Conservation (phyloP, 2,329 filamentous ascomycete species). For the Colletotrichum camelliae region DNA sequence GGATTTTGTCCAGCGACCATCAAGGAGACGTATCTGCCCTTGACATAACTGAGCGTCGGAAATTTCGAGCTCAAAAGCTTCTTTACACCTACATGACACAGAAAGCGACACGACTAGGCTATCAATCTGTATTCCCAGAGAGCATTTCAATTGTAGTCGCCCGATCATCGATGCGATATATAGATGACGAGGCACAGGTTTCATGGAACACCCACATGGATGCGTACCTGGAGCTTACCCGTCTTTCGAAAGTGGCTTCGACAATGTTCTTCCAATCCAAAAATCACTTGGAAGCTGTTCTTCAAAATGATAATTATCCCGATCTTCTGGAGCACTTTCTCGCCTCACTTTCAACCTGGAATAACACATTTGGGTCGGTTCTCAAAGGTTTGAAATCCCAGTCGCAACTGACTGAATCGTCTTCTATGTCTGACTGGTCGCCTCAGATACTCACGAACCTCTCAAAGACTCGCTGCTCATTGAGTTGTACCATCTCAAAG, state of each 20-base stretch:
- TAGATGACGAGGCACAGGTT: not conserved
- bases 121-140: conserved; percentile 5
- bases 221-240: conserved; percentile 22
- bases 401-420: not conserved
- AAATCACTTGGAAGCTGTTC: conserved; percentile 20
- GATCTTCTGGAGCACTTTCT: conserved; percentile 25
- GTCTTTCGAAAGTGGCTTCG: conserved; percentile 22
- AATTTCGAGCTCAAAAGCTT: conserved; percentile 20
- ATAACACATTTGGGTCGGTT: not conserved
- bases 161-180: not conserved
- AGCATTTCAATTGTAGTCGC: not conserved
- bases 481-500: conserved; percentile 26
- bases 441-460: not conserved
- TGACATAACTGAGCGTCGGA: not conserved
- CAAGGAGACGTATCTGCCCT: not conserved
- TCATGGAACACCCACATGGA: conserved; percentile 24
- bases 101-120: conserved; percentile 3
- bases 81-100: conserved; percentile 27
- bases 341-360: conserved; percentile 18
- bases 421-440: not conserved
- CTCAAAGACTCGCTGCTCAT: conserved; percentile 20
- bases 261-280: conserved; percentile 28
- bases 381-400: not conserved
- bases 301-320: conserved; percentile 22
- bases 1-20: conserved; percentile 15